These are phyloP conservation scores for Apophysomyces trapeziformis DNA, from an alignment of 371 early-diverging fungal species.

Conservation along the genomic window DNA sequence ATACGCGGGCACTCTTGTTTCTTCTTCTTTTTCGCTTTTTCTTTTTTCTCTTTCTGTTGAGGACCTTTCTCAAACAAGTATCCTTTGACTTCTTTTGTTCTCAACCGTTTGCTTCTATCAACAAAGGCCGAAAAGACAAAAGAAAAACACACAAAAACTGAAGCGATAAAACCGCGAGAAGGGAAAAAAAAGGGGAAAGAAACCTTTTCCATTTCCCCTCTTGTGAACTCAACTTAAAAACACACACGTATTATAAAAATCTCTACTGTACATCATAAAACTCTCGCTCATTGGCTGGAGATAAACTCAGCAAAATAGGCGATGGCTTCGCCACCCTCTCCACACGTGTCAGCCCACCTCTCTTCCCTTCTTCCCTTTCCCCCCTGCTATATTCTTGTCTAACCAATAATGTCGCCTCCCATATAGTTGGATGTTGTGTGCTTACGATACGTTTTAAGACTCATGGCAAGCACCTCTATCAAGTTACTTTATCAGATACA, in stretches of 20 bases:
- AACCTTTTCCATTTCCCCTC: not conserved
- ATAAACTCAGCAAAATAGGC: constrained; percentile 4
- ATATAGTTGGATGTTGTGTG: too few relatives aligned
- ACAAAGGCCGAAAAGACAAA: constrained; percentile 10
- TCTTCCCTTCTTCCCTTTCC: too few relatives aligned
- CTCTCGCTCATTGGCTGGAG: not conserved
- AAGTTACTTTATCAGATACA: too few relatives aligned
- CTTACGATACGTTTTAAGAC: too few relatives aligned
- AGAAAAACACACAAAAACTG: not conserved
- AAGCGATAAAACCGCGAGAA: constrained; percentile 6
- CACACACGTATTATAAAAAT: constrained; percentile 1
- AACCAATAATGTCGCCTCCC: too few relatives aligned
- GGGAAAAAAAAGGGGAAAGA: not conserved
- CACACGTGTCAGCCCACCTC: not conserved
- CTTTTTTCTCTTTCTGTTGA: not conserved
- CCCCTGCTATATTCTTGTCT: too few relatives aligned
- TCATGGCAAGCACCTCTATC: too few relatives aligned
- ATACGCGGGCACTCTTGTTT: constrained; percentile 1
- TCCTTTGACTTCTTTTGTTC: not conserved
- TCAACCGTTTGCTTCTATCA: constrained; percentile 9
- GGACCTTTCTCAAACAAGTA: not conserved
- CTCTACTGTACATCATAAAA: not conserved
- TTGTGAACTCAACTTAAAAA: constrained; percentile 10
- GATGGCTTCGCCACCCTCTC: constrained; percentile 7
- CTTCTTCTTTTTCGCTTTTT: not conserved